phyloP scores from a whole-genome alignment of 352 stramenopile genomes.

The Porosira glacialis region DNA sequence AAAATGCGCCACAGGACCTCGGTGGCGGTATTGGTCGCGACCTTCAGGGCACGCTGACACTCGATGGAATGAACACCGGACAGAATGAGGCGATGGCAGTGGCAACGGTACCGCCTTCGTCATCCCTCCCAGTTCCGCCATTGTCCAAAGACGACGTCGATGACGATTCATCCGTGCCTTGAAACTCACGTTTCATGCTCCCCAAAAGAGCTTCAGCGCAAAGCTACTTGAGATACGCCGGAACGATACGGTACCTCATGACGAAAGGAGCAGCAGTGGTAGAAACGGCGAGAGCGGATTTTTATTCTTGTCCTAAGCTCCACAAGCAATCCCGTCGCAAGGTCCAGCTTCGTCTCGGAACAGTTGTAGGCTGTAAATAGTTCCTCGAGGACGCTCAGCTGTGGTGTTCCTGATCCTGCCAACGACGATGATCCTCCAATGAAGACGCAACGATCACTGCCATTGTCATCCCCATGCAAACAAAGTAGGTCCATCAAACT shows the following conservation, averaged over 20 bases:
- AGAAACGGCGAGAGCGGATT: conserved; percentile 25
- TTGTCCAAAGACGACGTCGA: conserved; percentile 1
- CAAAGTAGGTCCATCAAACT: conserved; percentile 76
- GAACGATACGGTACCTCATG: conserved; percentile 47
- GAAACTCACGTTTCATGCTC: conserved; percentile 64
- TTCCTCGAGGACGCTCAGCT: conserved; percentile 58
- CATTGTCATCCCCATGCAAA: conserved; percentile 33
- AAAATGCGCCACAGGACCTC: conserved; percentile 75
- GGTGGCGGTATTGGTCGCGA: too few species aligned
- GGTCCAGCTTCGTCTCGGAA: conserved; percentile 65
- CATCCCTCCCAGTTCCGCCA: background rate
- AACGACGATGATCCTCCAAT: background rate
- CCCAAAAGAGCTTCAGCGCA: conserved; percentile 72
- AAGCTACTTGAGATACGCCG: conserved; percentile 75
- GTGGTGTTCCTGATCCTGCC: conserved; percentile 3
- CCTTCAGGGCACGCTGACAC: too few species aligned
- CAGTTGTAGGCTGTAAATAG: conserved; percentile 80
- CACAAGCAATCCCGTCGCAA: conserved; percentile 68
- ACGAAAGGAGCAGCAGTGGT: conserved; percentile 12
- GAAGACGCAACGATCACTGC: conserved; percentile 37
- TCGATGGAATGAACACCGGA: too few species aligned
- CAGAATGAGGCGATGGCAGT: too few species aligned
- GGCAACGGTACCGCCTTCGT: background rate
- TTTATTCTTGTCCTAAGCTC: conserved; percentile 71
- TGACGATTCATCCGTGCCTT: conserved; percentile 53